Base-by-base conservation (phyloP, 2,329 filamentous ascomycete species). In the Alternaria conjuncta region DNA sequence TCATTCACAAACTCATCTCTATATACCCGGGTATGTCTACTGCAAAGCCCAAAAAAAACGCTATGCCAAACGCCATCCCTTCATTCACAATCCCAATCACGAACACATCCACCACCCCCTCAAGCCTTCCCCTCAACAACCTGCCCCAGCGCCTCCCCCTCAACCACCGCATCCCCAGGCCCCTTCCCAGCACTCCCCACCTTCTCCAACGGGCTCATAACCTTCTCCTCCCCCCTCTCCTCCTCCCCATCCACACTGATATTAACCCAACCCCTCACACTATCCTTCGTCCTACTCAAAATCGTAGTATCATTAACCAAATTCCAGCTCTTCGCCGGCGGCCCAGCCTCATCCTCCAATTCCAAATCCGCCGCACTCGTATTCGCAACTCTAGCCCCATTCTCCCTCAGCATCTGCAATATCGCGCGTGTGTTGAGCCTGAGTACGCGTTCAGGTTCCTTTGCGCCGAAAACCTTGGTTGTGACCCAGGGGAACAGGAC, bases 351-450 rank as follows among this genome's bases (percentile, higher is more conserved):
- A 28, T 78, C 74, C 6, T 72, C 70, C 5, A 82, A 71, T 54
- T 84, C 83, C 36, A 76, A 55, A 61, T 84, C 83, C 18, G 72
- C 61, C 5, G 71, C 71, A 36, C 79, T 81, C 4, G 79, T 81
- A n/a, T 73, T 67, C 12, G 81, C 81, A 4, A 85, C 78, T 63
- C 83, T 78, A 2, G 80, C 70, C 0, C 80, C 79, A 12, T 70
- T 71, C 30, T 84, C 78, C n/a, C 84, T 72, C 44, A 92, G 78
- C 85, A 92, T 66, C 83, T 98, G 73, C 89, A 97, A 80, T 79
- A 97, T 72, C 86, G 97, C 65, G 80, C 97, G 65, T 87, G 93
- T 44, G 89, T 98, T 81, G 88, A 99, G 83, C 81, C 96, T 75
- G 86, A 97, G 80, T 88, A 97, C 75, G 90, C 93, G 54, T 82